Conservation (phyloP, 352 stramenopile genomes). For the Phytophthora aleatoria region DNA sequence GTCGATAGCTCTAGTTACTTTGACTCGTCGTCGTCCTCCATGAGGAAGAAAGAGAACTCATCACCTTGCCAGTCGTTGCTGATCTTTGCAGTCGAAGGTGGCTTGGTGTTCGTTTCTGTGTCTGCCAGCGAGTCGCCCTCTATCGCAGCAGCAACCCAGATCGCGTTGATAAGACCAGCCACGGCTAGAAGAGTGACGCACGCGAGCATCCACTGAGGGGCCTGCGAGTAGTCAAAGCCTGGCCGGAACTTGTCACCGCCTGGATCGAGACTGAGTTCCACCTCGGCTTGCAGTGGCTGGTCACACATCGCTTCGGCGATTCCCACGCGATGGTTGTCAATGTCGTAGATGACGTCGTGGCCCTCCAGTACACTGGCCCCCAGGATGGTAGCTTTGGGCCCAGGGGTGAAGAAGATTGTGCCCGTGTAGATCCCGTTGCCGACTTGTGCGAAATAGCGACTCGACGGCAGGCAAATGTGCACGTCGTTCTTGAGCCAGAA, state of each 20-base stretch:
- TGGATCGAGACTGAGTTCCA: conserved; percentile 59
- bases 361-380: conserved; percentile 64
- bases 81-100: neutral
- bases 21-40: conserved; percentile 45
- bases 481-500: conserved; percentile 73
- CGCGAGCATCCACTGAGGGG: conserved; percentile 47
- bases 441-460: conserved; percentile 57
- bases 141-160: conserved; percentile 49
- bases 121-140: conserved; percentile 8
- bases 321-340: conserved; percentile 71
- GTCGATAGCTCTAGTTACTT: conserved; percentile 13
- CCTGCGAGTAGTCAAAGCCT: conserved; percentile 42
- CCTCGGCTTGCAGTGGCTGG: conserved; percentile 24
- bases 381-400: conserved; percentile 71
- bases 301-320: conserved; percentile 67
- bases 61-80: conserved; percentile 29
- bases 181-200: conserved; percentile 47
- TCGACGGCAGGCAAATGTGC: conserved; percentile 54
- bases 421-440: conserved; percentile 48
- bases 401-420: conserved; percentile 73
- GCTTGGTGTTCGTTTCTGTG: conserved; percentile 1
- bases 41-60: conserved; percentile 60
- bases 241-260: conserved; percentile 63
- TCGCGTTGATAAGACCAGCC: conserved; percentile 51
- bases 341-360: conserved; percentile 85